phyloP scores from a whole-genome alignment of 2,329 filamentous ascomycete species.

The Penicillium sp. region DNA sequence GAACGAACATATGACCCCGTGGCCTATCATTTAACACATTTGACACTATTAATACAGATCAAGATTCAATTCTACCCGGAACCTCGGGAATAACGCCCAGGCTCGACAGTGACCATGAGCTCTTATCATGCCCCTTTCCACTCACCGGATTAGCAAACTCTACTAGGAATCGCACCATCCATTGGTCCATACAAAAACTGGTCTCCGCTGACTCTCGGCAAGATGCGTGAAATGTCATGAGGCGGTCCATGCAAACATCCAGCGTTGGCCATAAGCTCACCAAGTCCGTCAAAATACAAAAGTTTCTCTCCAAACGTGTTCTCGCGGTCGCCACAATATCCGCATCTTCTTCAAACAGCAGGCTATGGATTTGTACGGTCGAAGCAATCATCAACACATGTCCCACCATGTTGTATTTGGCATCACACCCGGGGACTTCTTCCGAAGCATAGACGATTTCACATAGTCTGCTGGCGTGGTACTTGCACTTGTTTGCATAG shows the following conservation, averaged over 20 bases:
- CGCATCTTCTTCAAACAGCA: slow-evolving; percentile 48
- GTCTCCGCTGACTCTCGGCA: slow-evolving; percentile 44
- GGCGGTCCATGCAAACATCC: slow-evolving; percentile 43
- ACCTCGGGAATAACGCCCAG: not conserved
- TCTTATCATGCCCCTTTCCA: not conserved
- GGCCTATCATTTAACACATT: too few species aligned
- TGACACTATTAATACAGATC: too few species aligned
- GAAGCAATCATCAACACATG: slow-evolving; percentile 55
- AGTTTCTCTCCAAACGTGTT: slow-evolving; percentile 49
- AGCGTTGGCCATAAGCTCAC: slow-evolving; percentile 48
- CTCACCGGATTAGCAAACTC: slow-evolving; percentile 22
- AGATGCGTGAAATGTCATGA: slow-evolving; percentile 49
- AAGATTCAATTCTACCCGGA: too few species aligned
- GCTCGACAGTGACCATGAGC: not conserved
- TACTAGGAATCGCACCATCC: slow-evolving; percentile 46
- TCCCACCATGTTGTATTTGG: slow-evolving; percentile 51
- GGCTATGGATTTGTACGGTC: slow-evolving; percentile 52
- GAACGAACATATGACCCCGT: too few species aligned
- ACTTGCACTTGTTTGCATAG: slow-evolving; percentile 47
- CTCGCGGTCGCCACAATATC: slow-evolving; percentile 41
- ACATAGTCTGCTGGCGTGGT: slow-evolving; percentile 45
- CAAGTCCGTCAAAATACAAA: slow-evolving; percentile 49
- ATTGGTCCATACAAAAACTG: slow-evolving; percentile 47
- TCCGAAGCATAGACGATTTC: slow-evolving; percentile 47
- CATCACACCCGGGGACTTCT: slow-evolving; percentile 42